Evolutionary conservation across 805 yeast genomes (phyloP).

Genomic region (Kregervanrija delftensis): DNA sequence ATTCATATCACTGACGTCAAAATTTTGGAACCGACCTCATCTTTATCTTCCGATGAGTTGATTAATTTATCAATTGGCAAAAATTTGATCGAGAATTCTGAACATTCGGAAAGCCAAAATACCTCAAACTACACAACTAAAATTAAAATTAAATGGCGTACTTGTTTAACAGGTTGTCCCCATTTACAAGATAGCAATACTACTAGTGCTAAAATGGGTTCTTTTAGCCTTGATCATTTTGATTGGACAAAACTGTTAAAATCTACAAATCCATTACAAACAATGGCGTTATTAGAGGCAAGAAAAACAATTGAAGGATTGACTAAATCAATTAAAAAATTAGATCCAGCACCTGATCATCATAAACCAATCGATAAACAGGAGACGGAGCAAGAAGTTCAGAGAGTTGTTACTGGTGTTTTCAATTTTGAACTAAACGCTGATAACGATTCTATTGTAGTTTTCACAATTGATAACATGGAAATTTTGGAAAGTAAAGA

Average conservation of each 20-base stretch:
- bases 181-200: constrained; percentile 32
- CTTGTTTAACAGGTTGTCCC: constrained; percentile 45
- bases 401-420: constrained; percentile 43
- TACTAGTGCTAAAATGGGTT: constrained; percentile 21
- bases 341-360: constrained; percentile 2
- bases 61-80: constrained; percentile 21
- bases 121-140: constrained; percentile 39
- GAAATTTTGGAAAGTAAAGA: constrained; percentile 45
- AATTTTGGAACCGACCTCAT: constrained; percentile 24
- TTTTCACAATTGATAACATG: constrained; percentile 62
- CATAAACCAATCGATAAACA: neutral
- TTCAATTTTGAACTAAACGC: constrained; percentile 61
- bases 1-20: constrained; percentile 44
- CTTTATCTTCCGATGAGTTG: constrained; percentile 19
- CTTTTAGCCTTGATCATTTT: constrained; percentile 15
- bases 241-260: constrained; percentile 15
- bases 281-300: constrained; percentile 8
- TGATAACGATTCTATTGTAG: constrained; percentile 46
- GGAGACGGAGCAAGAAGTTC: constrained; percentile 11
- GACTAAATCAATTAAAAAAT: constrained; percentile 3
- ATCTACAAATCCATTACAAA: constrained; percentile 10
- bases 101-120: constrained; percentile 7
- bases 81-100: constrained; percentile 12
- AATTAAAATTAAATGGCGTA: constrained; percentile 49
- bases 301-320: constrained; percentile 8